Evolutionary conservation across 257 asterid species (phyloP).

Genomic region (Voacanga thouarsii): DNA sequence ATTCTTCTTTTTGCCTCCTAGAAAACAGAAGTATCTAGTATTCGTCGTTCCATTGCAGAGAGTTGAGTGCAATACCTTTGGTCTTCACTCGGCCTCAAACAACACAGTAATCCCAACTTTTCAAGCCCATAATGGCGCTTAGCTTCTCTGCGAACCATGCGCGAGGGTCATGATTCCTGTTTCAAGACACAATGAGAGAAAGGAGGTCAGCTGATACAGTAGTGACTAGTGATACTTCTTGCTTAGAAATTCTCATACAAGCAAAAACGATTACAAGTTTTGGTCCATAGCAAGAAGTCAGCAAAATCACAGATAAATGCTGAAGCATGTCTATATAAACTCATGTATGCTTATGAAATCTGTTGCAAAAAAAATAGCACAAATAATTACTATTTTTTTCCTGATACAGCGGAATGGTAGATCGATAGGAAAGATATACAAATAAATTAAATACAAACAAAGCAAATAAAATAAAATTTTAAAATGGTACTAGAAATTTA

Average conservation of each 20-base stretch:
- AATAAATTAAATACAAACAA: no score
- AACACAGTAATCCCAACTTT: conserved; percentile 76
- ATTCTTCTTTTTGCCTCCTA: not conserved
- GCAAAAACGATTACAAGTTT: not conserved
- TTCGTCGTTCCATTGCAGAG: not conserved
- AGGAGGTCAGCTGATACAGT: not conserved
- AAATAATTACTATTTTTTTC: no score
- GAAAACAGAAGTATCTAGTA: not conserved
- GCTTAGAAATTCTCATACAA: not conserved
- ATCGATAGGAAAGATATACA: no score
- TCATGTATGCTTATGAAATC: conserved; percentile 22
- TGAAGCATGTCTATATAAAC: conserved; percentile 21
- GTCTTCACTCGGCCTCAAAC: conserved; percentile 60
- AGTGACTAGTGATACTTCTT: not conserved
- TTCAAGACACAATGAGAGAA: not conserved
- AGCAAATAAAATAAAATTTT: no score
- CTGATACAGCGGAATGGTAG: no score
- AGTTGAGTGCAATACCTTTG: conserved; percentile 37
- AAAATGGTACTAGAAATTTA: no score
- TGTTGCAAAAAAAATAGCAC: no score
- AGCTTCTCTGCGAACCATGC: conserved; percentile 58
- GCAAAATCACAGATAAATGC: conserved; percentile 31
- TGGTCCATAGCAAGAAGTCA: conserved; percentile 22
- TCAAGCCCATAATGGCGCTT: conserved; percentile 55
- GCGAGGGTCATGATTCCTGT: conserved; percentile 47